A percentile compares a stretch with the other conserved stretches of the same genome.
These are phyloP conservation scores for Amphirosellinia nigrospora DNA, from an alignment of 495 filamentous ascomycete genomes.

Conservation along the genomic window DNA sequence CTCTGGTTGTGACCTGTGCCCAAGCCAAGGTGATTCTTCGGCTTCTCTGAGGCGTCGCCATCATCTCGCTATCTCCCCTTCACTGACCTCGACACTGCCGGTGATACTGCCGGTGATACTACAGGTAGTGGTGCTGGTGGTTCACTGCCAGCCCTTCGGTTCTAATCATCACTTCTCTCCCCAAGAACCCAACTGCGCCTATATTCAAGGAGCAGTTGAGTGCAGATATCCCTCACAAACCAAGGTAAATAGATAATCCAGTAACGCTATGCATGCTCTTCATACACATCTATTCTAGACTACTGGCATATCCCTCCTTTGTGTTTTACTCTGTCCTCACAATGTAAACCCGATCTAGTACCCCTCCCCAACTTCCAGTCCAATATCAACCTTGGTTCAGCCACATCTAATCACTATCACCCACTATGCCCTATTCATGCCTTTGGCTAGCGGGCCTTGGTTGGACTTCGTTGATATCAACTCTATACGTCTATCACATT, in stretches of 20 bases:
- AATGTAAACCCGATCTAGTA: not conserved
- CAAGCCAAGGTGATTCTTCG: not conserved
- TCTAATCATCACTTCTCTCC: not conserved
- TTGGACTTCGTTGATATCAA: not conserved
- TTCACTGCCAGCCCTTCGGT: not conserved
- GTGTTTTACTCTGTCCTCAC: not conserved
- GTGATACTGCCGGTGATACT: not conserved
- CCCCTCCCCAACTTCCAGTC: not conserved
- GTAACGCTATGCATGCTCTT: not conserved
- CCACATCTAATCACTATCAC: not conserved
- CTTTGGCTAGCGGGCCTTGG: not conserved
- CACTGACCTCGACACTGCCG: not conserved
- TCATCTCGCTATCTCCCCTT: not conserved
- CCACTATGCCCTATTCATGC: not conserved
- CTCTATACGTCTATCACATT: not conserved
- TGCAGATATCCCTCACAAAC: not conserved
- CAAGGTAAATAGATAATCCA: not conserved
- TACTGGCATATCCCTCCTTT: not conserved
- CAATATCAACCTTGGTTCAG: not conserved
- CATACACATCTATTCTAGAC: not conserved
- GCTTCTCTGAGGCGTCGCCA: not conserved
- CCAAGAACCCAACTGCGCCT: not conserved
- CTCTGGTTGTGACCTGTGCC: conserved; percentile 9
- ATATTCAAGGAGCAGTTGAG: not conserved
- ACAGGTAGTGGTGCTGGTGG: not conserved